Evolutionary conservation across 192 early-diverging fungal genomes (phyloP).

Genomic region (Coemansia asiatica): DNA sequence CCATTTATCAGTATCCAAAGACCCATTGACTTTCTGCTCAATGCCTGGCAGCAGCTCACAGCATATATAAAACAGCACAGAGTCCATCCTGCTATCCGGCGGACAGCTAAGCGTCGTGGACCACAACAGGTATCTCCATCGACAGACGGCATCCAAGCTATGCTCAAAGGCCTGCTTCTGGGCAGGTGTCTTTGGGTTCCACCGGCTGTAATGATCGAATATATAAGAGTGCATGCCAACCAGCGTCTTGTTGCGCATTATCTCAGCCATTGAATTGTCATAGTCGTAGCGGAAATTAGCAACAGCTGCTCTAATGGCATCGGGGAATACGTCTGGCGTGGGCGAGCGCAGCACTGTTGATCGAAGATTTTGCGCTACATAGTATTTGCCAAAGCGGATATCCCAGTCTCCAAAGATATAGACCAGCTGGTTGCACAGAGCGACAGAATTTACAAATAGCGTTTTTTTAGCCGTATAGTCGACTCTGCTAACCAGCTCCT

Average conservation of each 20-base stretch:
- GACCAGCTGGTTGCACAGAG: background rate
- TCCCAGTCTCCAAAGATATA: slow-evolving; percentile 28
- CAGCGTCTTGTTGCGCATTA: slow-evolving; percentile 2
- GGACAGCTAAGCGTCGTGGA: slow-evolving; percentile 26
- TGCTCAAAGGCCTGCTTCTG: slow-evolving; percentile 15
- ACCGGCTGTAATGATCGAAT: slow-evolving; percentile 6
- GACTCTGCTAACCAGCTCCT: slow-evolving; percentile 9
- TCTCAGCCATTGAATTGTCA: background rate
- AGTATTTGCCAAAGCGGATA: slow-evolving; percentile 31
- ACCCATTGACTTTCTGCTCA: background rate
- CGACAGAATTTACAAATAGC: slow-evolving; percentile 30
- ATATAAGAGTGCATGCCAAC: slow-evolving; percentile 6
- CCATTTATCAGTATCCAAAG: background rate
- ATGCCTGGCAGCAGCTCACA: slow-evolving; percentile 16
- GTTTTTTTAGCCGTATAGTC: slow-evolving; percentile 13
- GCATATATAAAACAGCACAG: slow-evolving; percentile 31
- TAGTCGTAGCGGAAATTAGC: background rate
- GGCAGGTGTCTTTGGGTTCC: slow-evolving; percentile 14
- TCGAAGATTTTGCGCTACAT: slow-evolving; percentile 31
- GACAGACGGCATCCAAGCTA: slow-evolving; percentile 21
- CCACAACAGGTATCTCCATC: slow-evolving; percentile 47
- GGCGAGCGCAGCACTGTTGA: slow-evolving; percentile 1
- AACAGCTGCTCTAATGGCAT: slow-evolving; percentile 1
- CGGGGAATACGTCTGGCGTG: too few relatives aligned
- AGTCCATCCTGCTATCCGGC: slow-evolving; percentile 27